A percentile compares a stretch with the other conserved stretches of the same genome.
Evolutionary conservation across 768 basidiomycete species (phyloP).

Genomic region (Amanita pseudoporphyria): DNA sequence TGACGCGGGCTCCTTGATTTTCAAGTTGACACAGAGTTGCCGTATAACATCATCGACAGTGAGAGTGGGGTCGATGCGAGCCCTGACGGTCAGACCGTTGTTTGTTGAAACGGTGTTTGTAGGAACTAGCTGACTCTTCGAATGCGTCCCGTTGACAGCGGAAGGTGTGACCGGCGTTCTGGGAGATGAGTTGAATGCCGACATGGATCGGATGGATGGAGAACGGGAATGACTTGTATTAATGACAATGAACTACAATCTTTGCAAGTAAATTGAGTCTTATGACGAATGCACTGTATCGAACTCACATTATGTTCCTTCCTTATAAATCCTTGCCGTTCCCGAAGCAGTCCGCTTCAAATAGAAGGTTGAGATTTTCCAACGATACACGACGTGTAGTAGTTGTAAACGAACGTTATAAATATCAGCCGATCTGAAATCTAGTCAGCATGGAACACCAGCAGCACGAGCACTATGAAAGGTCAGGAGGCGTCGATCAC

Average conservation of each 20-base stretch:
- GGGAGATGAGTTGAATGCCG: neutral
- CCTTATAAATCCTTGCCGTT: too few species aligned
- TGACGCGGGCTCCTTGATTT: conserved; percentile 63
- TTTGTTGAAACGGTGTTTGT: conserved; percentile 79
- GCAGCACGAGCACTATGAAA: conserved; percentile 1
- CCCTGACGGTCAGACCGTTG: conserved; percentile 66
- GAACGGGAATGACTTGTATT: neutral
- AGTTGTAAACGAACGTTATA: too few species aligned
- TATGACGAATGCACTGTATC: too few species aligned
- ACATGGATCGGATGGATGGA: neutral
- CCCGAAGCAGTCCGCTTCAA: neutral
- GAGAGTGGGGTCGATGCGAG: conserved; percentile 77
- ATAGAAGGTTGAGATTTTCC: too few species aligned
- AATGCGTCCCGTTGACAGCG: neutral
- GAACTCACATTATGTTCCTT: too few species aligned
- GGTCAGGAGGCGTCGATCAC: conserved; percentile 35
- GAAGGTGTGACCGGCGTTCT: neutral
- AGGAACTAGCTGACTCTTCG: conserved; percentile 45
- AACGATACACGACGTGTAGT: too few species aligned
- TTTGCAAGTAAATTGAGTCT: neutral
- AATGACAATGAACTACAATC: neutral
- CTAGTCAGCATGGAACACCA: neutral
- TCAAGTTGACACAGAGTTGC: conserved; percentile 74
- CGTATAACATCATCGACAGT: conserved; percentile 79
- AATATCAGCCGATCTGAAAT: too few species aligned